phyloP scores from a whole-genome alignment of 306 rosid species.

The Pyrus communis region DNA sequence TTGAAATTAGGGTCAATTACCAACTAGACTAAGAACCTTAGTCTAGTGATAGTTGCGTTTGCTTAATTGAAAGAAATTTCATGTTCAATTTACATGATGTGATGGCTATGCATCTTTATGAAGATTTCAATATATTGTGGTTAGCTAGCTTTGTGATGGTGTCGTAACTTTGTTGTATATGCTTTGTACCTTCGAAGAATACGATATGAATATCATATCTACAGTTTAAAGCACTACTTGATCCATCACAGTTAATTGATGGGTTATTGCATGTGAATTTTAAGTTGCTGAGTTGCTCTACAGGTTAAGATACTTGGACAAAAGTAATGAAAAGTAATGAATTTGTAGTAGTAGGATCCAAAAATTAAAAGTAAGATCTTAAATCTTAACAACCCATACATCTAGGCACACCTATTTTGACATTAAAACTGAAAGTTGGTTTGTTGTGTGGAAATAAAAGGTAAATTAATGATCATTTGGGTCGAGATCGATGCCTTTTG shows the following conservation, averaged over 20 bases:
- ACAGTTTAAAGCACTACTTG: neutral
- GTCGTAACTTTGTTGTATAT: too few relatives aligned
- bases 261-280: neutral
- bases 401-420: slow-evolving; percentile 1
- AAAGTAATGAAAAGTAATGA: neutral
- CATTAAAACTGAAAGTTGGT: neutral
- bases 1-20: neutral
- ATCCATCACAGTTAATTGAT: neutral
- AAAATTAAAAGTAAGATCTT: slow-evolving; percentile 7
- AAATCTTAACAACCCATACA: neutral
- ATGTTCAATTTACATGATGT: neutral
- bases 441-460: neutral
- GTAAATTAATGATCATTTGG: neutral
- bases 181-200: too few relatives aligned
- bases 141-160: neutral
- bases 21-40: too few relatives aligned
- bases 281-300: slow-evolving; percentile 8
- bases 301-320: neutral
- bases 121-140: too few relatives aligned
- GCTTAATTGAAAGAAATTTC: too few relatives aligned
- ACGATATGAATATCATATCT: neutral
- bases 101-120: neutral
- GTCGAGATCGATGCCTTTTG: slow-evolving; percentile 1
- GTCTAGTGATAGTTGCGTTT: too few relatives aligned
- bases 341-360: neutral